Evolutionary conservation across 352 stramenopile species (phyloP).

Genomic region (Phytophthora pseudosyringae): DNA sequence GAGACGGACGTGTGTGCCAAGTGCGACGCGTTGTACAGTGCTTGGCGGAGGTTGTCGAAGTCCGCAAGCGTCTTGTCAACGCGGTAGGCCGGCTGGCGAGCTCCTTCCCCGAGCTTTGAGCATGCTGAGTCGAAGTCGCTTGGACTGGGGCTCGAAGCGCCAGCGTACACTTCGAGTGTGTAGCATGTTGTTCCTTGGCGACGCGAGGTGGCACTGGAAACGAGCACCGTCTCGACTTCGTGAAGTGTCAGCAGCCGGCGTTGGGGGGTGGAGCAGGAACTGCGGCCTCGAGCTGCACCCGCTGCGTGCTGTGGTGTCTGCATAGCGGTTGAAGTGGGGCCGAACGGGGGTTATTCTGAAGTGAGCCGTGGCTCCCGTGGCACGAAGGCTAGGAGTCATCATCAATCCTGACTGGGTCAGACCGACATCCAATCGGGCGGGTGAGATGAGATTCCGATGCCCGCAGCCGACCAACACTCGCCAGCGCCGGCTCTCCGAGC

Average conservation of each 20-base stretch:
- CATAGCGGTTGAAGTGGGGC: slow-evolving; percentile 13
- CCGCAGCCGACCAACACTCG: slow-evolving; percentile 11
- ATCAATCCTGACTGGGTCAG: slow-evolving; percentile 9
- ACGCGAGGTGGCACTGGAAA: slow-evolving; percentile 20
- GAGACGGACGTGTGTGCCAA: slow-evolving; percentile 34
- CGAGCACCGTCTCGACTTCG: slow-evolving; percentile 24
- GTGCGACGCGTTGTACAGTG: slow-evolving; percentile 29
- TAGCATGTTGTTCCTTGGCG: slow-evolving; percentile 25
- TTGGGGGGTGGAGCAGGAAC: slow-evolving; percentile 1
- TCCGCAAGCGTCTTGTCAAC: slow-evolving; percentile 32
- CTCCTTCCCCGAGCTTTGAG: slow-evolving; percentile 8
- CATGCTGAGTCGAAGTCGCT: background rate
- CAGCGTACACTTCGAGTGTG: slow-evolving; percentile 27
- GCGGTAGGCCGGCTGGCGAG: slow-evolving; percentile 8
- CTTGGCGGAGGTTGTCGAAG: slow-evolving; percentile 33
- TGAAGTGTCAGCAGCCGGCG: slow-evolving; percentile 22
- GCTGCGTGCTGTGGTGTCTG: slow-evolving; percentile 7
- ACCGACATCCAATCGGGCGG: slow-evolving; percentile 18
- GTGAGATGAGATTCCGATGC: slow-evolving; percentile 9
- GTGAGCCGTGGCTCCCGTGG: slow-evolving; percentile 9
- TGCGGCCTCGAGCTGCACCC: background rate
- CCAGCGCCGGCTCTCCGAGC: slow-evolving; percentile 19
- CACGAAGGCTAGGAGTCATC: slow-evolving; percentile 18
- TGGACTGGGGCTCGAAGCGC: background rate
- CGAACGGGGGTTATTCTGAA: slow-evolving; percentile 23